These are phyloP conservation scores for Hymenoscyphus albidus DNA, from an alignment of 2,329 filamentous ascomycete species.

Conservation along the genomic window DNA sequence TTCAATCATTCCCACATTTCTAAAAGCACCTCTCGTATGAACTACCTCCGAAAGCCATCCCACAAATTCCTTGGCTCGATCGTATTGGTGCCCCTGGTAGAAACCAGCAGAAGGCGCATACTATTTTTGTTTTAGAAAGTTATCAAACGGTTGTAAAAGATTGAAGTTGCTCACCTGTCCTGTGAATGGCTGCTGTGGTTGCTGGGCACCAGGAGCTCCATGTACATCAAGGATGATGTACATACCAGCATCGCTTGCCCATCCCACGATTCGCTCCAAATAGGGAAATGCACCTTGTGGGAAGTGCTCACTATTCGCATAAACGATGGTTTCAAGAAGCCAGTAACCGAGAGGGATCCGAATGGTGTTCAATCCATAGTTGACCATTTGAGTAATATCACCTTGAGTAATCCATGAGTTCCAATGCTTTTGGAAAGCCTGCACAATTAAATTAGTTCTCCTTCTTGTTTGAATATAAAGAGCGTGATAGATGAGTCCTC, in stretches of 20 bases:
- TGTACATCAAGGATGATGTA: slow-evolving; percentile 50
- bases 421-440: slow-evolving; percentile 21
- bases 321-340: slow-evolving; percentile 45
- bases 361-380: slow-evolving; percentile 46
- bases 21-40: slow-evolving; percentile 44
- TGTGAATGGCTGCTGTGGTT: slow-evolving; percentile 40
- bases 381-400: slow-evolving; percentile 43
- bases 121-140: slow-evolving; percentile 5
- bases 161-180: slow-evolving; percentile 28
- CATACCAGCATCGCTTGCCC: slow-evolving; percentile 42
- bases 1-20: slow-evolving; percentile 56
- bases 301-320: slow-evolving; percentile 43
- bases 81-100: slow-evolving; percentile 54
- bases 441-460: background rate
- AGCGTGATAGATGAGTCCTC: background rate
- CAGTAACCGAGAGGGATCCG: slow-evolving; percentile 49
- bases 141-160: background rate
- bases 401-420: slow-evolving; percentile 44
- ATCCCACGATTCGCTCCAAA: slow-evolving; percentile 42
- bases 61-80: slow-evolving; percentile 51
- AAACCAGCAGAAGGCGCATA: slow-evolving; percentile 42
- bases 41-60: slow-evolving; percentile 51
- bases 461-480: background rate
- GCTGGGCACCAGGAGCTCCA: slow-evolving; percentile 45
- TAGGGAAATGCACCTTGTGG: slow-evolving; percentile 44